Evolutionary conservation across 495 filamentous ascomycete genomes (phyloP).

Genomic region (Penicillium coffeae): DNA sequence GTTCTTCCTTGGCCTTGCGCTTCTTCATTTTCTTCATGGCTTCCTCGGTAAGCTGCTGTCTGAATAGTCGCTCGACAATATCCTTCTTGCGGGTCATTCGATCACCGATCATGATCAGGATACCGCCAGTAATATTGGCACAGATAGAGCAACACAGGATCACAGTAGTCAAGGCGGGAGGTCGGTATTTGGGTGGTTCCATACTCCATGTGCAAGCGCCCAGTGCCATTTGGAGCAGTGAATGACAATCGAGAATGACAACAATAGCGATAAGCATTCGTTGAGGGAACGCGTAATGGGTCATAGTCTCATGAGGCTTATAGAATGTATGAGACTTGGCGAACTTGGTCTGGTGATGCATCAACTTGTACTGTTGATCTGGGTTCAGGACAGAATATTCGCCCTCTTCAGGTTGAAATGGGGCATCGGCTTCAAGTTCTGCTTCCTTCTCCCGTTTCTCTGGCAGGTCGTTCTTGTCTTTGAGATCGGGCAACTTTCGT

Average conservation of each 20-base stretch:
- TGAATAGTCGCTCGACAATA: slow-evolving; percentile 66
- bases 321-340: slow-evolving; percentile 77
- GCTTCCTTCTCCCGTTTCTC: slow-evolving; percentile 41
- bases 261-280: slow-evolving; percentile 66
- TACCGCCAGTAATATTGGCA: slow-evolving; percentile 65
- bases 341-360: slow-evolving; percentile 71
- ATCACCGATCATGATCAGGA: slow-evolving; percentile 71
- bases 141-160: slow-evolving; percentile 74
- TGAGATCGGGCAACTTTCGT: slow-evolving; percentile 57
- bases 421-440: slow-evolving; percentile 44
- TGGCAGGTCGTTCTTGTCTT: slow-evolving; percentile 70
- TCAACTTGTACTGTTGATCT: slow-evolving; percentile 57
- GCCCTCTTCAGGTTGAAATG: slow-evolving; percentile 32
- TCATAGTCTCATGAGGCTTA: slow-evolving; percentile 77
- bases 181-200: slow-evolving; percentile 52
- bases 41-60: slow-evolving; percentile 68
- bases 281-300: slow-evolving; percentile 74
- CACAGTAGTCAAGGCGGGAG: slow-evolving; percentile 67
- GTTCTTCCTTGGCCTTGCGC: slow-evolving; percentile 51
- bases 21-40: slow-evolving; percentile 70
- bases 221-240: slow-evolving; percentile 68
- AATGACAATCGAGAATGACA: slow-evolving; percentile 71
- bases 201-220: slow-evolving; percentile 73
- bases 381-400: slow-evolving; percentile 60
- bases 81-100: slow-evolving; percentile 75